Evolutionary conservation across 2,329 filamentous ascomycete genomes (phyloP).

Genomic region (Endoconidiophora polonica): DNA sequence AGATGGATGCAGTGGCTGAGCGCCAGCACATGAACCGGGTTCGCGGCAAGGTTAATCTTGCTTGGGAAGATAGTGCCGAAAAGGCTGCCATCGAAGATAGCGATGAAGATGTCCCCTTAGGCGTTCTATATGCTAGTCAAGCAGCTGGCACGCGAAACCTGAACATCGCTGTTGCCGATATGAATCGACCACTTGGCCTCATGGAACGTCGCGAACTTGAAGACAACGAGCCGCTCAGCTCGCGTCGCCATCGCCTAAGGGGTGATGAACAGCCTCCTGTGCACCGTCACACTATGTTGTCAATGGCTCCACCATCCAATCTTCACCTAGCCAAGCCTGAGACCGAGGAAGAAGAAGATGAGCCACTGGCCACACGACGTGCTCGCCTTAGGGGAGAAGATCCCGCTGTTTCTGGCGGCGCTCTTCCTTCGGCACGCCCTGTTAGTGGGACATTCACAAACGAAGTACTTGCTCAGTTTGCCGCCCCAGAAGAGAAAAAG

Average conservation of each 20-base stretch:
- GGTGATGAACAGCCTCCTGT: conserved; percentile 37
- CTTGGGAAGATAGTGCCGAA: conserved; percentile 61
- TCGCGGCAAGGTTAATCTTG: conserved; percentile 63
- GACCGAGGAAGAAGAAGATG: conserved; percentile 39
- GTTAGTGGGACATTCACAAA: conserved; percentile 50
- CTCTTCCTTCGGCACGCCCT: conserved; percentile 36
- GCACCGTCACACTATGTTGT: conserved; percentile 12
- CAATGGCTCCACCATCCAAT: conserved; percentile 26
- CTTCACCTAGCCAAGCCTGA: conserved; percentile 17
- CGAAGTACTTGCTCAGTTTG: conserved; percentile 52
- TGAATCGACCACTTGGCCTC: conserved; percentile 52
- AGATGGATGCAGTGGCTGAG: conserved; percentile 81
- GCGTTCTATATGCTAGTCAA: conserved; percentile 54
- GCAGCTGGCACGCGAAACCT: conserved; percentile 31
- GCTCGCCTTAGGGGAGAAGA: conserved; percentile 16
- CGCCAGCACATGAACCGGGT: conserved; percentile 61
- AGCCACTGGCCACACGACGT: conserved; percentile 12
- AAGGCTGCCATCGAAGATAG: conserved; percentile 30
- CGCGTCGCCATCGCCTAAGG: conserved; percentile 56
- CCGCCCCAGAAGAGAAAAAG: neutral
- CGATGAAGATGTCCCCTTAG: conserved; percentile 80
- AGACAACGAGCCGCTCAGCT: conserved; percentile 78
- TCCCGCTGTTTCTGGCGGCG: neutral
- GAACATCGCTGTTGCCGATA: conserved; percentile 32
- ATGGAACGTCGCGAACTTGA: conserved; percentile 73